Evolutionary conservation across 2,329 filamentous ascomycete genomes (phyloP).

Genomic region (Calonectria naviculata): DNA sequence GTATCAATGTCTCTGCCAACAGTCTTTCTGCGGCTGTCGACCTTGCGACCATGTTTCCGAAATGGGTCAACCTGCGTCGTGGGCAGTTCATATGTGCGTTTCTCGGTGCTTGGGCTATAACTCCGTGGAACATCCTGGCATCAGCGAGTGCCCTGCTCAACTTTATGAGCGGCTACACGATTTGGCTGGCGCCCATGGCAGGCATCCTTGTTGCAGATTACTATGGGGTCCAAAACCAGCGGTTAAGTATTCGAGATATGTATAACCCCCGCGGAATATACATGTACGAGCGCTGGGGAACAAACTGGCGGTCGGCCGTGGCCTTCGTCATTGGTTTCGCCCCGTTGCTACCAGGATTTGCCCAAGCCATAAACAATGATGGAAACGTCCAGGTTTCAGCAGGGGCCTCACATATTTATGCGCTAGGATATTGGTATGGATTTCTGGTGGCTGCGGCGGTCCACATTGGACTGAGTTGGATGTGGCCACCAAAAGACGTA

Average conservation of each 20-base stretch:
- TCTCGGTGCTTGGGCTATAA: neutral
- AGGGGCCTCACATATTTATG: neutral
- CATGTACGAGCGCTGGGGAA: neutral
- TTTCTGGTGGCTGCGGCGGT: neutral
- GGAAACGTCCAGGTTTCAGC: neutral
- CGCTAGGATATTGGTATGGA: neutral
- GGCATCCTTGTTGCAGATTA: slow-evolving; percentile 13
- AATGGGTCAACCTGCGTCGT: neutral
- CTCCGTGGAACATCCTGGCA: slow-evolving; percentile 10
- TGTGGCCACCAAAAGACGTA: neutral
- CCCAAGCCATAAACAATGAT: neutral
- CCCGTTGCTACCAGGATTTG: neutral
- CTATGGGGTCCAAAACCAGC: slow-evolving; percentile 5
- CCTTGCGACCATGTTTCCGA: neutral
- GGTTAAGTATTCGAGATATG: slow-evolving; percentile 7
- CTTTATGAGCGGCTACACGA: slow-evolving; percentile 15
- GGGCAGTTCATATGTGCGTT: neutral
- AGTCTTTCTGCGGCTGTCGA: neutral
- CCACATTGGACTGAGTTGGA: neutral
- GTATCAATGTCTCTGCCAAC: neutral
- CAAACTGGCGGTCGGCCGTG: neutral
- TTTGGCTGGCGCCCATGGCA: slow-evolving; percentile 2
- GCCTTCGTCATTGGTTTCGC: neutral
- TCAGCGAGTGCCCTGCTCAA: neutral
- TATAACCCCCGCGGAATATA: slow-evolving; percentile 2